phyloP scores from a whole-genome alignment of 2,329 filamentous ascomycete species.

The Leptographium flavum region DNA sequence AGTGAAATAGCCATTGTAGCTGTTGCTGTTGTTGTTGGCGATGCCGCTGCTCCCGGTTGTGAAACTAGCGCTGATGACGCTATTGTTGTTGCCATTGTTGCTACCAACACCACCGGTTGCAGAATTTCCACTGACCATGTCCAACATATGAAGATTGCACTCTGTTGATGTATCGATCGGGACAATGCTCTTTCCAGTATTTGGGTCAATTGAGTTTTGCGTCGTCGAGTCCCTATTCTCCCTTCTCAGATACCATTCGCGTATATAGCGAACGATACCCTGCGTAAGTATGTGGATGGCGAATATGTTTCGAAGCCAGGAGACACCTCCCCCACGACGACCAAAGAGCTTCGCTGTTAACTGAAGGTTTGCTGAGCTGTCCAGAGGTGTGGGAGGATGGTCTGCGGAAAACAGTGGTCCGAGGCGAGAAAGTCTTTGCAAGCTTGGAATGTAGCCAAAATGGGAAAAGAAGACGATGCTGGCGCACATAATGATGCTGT shows the following conservation, averaged over 20 bases:
- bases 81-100: neutral
- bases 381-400: conserved; percentile 21
- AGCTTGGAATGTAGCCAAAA: conserved; percentile 27
- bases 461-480: conserved; percentile 49
- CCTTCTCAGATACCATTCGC: conserved; percentile 51
- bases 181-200: conserved; percentile 37
- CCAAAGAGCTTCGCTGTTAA: conserved; percentile 26
- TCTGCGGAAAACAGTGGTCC: conserved; percentile 16
- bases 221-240: conserved; percentile 39
- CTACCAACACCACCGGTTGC: neutral
- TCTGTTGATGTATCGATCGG: conserved; percentile 24
- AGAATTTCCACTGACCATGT: neutral
- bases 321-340: conserved; percentile 44
- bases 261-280: conserved; percentile 55
- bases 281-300: conserved; percentile 65
- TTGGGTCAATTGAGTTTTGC: conserved; percentile 41
- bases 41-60: too few species aligned
- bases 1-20: conserved; percentile 33
- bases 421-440: conserved; percentile 29
- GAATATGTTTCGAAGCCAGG: conserved; percentile 53
- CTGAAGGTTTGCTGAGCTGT: conserved; percentile 34
- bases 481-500: conserved; percentile 58
- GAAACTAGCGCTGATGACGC: conserved; percentile 15
- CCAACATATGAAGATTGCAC: conserved; percentile 33
- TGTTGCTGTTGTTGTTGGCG: conserved; percentile 10